Conservation (phyloP, 306 rosid genomes). For the Pterocarpus santalinus region DNA sequence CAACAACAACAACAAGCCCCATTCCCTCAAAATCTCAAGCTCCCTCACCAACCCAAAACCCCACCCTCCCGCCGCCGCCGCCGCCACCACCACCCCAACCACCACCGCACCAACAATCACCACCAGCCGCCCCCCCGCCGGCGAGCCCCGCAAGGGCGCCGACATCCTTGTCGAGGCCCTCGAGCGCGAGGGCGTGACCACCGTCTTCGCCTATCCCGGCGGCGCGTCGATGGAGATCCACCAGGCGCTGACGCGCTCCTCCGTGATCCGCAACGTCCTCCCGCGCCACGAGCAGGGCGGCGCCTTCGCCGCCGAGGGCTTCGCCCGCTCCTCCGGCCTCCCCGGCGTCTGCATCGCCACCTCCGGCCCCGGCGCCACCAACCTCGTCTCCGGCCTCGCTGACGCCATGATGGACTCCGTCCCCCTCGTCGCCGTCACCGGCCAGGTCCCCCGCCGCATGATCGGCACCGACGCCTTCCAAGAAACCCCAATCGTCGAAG, state of each 20-base stretch:
- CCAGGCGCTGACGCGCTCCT: conserved; percentile 90
- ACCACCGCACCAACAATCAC: not conserved
- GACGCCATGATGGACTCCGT: conserved; percentile 80
- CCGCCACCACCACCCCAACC: not conserved
- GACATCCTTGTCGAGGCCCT: conserved; percentile 93
- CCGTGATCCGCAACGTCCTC: conserved; percentile 69
- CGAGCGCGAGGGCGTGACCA: conserved; percentile 77
- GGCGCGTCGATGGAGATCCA: conserved; percentile 98
- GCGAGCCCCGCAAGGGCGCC: conserved; percentile 78
- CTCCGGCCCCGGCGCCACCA: conserved; percentile 95
- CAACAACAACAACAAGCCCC: conserved; percentile 36
- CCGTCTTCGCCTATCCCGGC: conserved; percentile 92
- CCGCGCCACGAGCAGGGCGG: conserved; percentile 98
- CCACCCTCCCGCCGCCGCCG: conserved; percentile 12
- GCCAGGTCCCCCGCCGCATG: conserved; percentile 89
- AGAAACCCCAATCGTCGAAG: conserved; percentile 92
- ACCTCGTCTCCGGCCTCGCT: conserved; percentile 87
- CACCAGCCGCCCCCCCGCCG: conserved; percentile 34
- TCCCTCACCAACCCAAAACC: conserved; percentile 54
- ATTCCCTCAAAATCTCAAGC: conserved; percentile 44
- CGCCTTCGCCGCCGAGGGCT: conserved; percentile 88
- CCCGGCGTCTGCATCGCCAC: conserved; percentile 94
- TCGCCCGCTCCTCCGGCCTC: conserved; percentile 78
- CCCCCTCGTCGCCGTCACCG: conserved; percentile 84
- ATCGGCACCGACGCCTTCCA: conserved; percentile 97